These are phyloP conservation scores for Apiospora koreana DNA, from an alignment of 2,329 filamentous ascomycete species.

Conservation along the genomic window DNA sequence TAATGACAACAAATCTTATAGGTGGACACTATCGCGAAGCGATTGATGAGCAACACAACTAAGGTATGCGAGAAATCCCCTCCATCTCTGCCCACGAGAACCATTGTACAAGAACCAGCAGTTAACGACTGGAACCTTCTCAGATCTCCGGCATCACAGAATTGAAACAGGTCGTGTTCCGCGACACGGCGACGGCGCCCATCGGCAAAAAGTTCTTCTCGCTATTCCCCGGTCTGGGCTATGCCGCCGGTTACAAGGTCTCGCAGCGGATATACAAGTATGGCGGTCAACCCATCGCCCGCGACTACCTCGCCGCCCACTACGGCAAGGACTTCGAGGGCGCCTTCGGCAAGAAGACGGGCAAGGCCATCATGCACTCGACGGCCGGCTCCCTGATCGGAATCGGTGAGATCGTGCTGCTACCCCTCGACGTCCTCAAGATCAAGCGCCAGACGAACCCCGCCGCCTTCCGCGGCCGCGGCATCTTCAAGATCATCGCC, in stretches of 20 bases:
- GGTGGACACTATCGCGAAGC: constrained; percentile 98
- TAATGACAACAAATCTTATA: constrained; percentile 38
- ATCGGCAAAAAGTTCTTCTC: constrained; percentile 82
- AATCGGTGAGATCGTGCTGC: constrained; percentile 93
- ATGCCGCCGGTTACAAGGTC: constrained; percentile 97
- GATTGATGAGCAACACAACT: constrained; percentile 97
- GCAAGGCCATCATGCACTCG: constrained; percentile 97
- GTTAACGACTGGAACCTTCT: constrained; percentile 14
- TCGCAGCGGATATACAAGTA: constrained; percentile 99
- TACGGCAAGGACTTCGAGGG: constrained; percentile 82
- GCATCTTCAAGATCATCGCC: constrained; percentile 82
- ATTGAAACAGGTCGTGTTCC: constrained; percentile 93
- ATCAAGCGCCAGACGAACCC: constrained; percentile 99
- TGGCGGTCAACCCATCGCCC: constrained; percentile 91
- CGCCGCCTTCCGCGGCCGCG: constrained; percentile 93
- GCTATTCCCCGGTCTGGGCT: constrained; percentile 94
- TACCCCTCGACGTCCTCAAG: constrained; percentile 96
- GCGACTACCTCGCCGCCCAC: constrained; percentile 82
- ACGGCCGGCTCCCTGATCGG: constrained; percentile 93
- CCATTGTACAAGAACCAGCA: not conserved
- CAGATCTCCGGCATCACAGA: constrained; percentile 44
- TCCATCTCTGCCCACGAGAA: not conserved
- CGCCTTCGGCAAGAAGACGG: constrained; percentile 93
- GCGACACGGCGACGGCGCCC: constrained; percentile 75
- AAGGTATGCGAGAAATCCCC: constrained; percentile 51